phyloP scores from a whole-genome alignment of 768 basidiomycete genomes.

The Hericium alpestre region DNA sequence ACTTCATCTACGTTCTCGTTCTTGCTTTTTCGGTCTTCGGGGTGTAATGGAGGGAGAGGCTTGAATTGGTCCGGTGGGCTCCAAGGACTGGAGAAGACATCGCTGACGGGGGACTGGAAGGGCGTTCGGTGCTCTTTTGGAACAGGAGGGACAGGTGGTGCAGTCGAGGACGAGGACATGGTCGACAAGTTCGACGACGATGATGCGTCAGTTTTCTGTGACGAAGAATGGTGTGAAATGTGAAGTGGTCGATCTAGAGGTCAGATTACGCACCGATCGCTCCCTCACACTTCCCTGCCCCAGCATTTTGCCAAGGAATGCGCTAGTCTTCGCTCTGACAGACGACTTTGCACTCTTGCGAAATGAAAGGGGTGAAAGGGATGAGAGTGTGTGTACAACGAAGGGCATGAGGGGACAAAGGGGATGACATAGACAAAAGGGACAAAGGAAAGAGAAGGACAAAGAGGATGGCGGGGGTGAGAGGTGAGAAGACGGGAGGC shows the following conservation, averaged over 20 bases:
- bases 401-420: too few species aligned
- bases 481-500: too few species aligned
- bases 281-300: constrained; percentile 57
- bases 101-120: not conserved
- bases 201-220: constrained; percentile 23
- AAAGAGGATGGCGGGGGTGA: too few species aligned
- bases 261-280: constrained; percentile 44
- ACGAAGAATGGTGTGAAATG: not conserved
- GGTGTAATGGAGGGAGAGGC: constrained; percentile 51
- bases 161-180: not conserved
- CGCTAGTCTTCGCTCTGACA: constrained; percentile 69
- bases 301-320: constrained; percentile 71
- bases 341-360: constrained; percentile 45
- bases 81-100: constrained; percentile 13
- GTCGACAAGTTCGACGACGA: constrained; percentile 7
- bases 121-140: not conserved
- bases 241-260: constrained; percentile 3
- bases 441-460: too few species aligned
- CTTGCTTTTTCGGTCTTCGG: constrained; percentile 13
- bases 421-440: too few species aligned
- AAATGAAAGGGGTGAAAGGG: not conserved
- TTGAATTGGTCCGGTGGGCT: constrained; percentile 34
- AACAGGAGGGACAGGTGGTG: constrained; percentile 17
- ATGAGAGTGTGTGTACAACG: constrained; percentile 3
- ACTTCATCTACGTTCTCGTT: constrained; percentile 27